Base-by-base conservation (phyloP, 225 moss, liverwort and hornwort genomes). In the Takakia lepidozioides region DNA sequence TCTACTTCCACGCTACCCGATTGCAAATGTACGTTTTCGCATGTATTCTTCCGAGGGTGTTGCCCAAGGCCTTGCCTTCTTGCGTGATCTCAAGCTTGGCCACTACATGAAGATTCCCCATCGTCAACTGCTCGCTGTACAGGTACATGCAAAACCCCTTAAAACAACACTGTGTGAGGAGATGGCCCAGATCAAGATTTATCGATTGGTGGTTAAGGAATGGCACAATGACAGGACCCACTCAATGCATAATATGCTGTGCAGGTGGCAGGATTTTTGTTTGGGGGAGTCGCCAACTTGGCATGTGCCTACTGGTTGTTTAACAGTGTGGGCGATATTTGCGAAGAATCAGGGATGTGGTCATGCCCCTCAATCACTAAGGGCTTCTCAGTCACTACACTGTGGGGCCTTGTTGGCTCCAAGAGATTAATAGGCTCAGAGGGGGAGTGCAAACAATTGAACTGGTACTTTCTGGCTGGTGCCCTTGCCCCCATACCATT, bases 81-180 rank as follows among this genome's bases (percentile, higher is more conserved):
- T 83, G 8, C 80, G 83, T 10, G 79, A 76, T 52, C 80, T 83
- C 52, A 87, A 87, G 49, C 65, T 87, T 42, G 82, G 73, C 37
- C 83, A 82, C 27, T 83, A 83, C 36, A 87, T 87, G 86, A 83
- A 87, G 58, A 76, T 83, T 46, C 71, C 86, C 27, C 82, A 79
- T 0, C 65, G 80, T 37, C 67, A 58, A 58, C 70, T 83, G 80
- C 76, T 87, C 52, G 57, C 80, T 29, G 58, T 83, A 53, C 86
- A 80, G 80, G 83, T 82, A 21, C 27, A 20, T 29, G n/a, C n/a
- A n/a, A n/a, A n/a, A n/a, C n/a, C n/a, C n/a, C n/a, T n/a, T n/a
- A n/a, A n/a, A n/a, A n/a, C n/a, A n/a, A n/a, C n/a, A n/a, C n/a
- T n/a, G n/a, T n/a, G n/a, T n/a, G n/a, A n/a, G n/a, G n/a, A n/a